Percentiles rank a stretch among this genome's conserved stretches.
Conservation (phyloP, 768 basidiomycete genomes). For the Tylopilus cervinicoccineus region DNA sequence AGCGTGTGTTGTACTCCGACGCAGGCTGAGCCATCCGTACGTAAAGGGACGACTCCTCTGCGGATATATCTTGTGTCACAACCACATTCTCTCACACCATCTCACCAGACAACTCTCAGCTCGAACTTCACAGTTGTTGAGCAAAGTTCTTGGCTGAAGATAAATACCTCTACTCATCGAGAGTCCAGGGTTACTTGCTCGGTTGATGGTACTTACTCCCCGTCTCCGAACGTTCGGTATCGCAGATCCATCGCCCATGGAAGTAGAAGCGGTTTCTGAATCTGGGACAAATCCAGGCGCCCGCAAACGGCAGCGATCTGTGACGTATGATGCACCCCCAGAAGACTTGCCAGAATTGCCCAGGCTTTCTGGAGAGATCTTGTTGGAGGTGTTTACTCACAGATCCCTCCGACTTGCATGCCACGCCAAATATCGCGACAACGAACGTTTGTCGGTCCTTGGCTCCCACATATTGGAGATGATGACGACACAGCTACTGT, state of each 20-base stretch:
- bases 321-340: slow-evolving; percentile 26
- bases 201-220: slow-evolving; percentile 33
- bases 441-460: slow-evolving; percentile 51
- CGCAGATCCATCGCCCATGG: slow-evolving; percentile 31
- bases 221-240: slow-evolving; percentile 34
- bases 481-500: slow-evolving; percentile 44
- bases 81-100: slow-evolving; percentile 21
- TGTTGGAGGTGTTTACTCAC: slow-evolving; percentile 71
- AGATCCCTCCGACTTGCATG: slow-evolving; percentile 50
- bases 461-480: slow-evolving; percentile 47
- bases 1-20: slow-evolving; percentile 13
- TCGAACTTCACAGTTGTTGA: slow-evolving; percentile 13
- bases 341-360: slow-evolving; percentile 43
- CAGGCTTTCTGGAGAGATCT: slow-evolving; percentile 46
- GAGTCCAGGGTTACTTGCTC: slow-evolving; percentile 10
- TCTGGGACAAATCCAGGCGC: slow-evolving; percentile 21
- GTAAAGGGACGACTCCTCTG: slow-evolving; percentile 28
- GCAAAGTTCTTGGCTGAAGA: slow-evolving; percentile 17
- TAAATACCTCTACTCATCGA: slow-evolving; percentile 15
- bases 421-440: slow-evolving; percentile 46
- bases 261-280: slow-evolving; percentile 26
- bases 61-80: slow-evolving; percentile 3
- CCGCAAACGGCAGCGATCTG: slow-evolving; percentile 38
- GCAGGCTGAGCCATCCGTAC: slow-evolving; percentile 8
- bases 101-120: slow-evolving; percentile 13